Conservation (phyloP, 352 stramenopile genomes). For the Saprolegnia diclina region DNA sequence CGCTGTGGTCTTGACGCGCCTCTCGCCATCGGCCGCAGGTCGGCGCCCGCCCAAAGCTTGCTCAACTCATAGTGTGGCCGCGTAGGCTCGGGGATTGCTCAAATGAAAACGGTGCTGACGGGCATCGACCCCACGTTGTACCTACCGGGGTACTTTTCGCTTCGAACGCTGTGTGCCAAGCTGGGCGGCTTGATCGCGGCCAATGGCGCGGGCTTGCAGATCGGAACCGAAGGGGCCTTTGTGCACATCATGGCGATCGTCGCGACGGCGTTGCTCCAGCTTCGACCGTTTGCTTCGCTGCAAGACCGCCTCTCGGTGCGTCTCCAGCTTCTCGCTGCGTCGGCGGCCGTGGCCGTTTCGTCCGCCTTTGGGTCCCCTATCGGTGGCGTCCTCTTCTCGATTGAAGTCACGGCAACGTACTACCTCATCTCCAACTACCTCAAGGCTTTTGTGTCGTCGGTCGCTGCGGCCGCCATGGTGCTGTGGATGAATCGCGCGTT, state of each 20-base stretch:
- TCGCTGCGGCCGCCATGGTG: constrained; percentile 60
- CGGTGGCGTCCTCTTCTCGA: constrained; percentile 91
- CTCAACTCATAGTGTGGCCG: neutral
- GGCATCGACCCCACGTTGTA: constrained; percentile 71
- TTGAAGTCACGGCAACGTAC: constrained; percentile 90
- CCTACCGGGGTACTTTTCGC: constrained; percentile 77
- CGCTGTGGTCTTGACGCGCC: constrained; percentile 15
- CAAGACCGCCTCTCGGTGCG: constrained; percentile 63
- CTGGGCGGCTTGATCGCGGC: constrained; percentile 91
- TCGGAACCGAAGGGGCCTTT: constrained; percentile 98
- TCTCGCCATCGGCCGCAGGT: constrained; percentile 16
- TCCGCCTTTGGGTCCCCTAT: constrained; percentile 91
- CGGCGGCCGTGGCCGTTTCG: constrained; percentile 88
- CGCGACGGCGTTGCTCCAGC: constrained; percentile 84
- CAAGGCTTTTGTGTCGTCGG: constrained; percentile 81
- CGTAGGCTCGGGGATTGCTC: constrained; percentile 66
- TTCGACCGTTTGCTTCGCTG: constrained; percentile 66
- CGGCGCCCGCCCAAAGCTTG: neutral
- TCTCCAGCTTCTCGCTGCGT: constrained; percentile 81
- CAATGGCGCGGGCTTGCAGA: constrained; percentile 89
- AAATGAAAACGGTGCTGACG: constrained; percentile 86
- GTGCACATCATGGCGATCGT: constrained; percentile 94
- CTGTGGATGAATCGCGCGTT: constrained; percentile 4
- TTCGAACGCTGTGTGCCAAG: constrained; percentile 78
- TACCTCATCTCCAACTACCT: constrained; percentile 89